phyloP scores from a whole-genome alignment of 148 eudicot genomes.

The Vaccinium macrocarpon region DNA sequence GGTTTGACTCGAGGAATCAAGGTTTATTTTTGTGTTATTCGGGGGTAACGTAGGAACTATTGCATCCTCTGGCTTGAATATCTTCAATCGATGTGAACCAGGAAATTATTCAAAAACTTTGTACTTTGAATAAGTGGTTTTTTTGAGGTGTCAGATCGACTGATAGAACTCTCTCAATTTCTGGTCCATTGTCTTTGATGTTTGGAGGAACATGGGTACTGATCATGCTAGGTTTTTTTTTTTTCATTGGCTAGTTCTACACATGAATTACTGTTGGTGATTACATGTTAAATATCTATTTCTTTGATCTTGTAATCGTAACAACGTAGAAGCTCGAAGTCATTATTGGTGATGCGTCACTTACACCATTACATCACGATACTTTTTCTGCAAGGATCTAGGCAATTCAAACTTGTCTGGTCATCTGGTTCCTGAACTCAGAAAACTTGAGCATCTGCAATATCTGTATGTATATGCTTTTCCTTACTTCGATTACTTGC shows the following conservation, averaged over 20 bases:
- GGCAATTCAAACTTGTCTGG: constrained; percentile 85
- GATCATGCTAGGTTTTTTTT: not conserved
- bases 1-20: not conserved
- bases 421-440: constrained; percentile 83
- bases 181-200: not conserved
- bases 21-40: not conserved
- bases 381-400: constrained; percentile 62
- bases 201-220: not conserved
- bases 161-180: not conserved
- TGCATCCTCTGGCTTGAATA: not conserved
- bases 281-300: not conserved
- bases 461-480: constrained; percentile 61
- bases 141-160: not conserved
- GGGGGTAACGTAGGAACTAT: not conserved
- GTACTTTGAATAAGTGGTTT: not conserved
- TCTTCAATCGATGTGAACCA: not conserved
- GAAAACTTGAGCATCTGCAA: constrained; percentile 82
- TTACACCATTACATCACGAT: not conserved
- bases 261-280: too few relatives aligned
- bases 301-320: not conserved
- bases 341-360: not conserved
- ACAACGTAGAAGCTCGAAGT: not conserved
- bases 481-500: not conserved
- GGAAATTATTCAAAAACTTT: not conserved
- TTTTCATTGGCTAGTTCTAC: too few relatives aligned